Conservation (phyloP, 495 filamentous ascomycete species). For the Ascodesmis nigricans region DNA sequence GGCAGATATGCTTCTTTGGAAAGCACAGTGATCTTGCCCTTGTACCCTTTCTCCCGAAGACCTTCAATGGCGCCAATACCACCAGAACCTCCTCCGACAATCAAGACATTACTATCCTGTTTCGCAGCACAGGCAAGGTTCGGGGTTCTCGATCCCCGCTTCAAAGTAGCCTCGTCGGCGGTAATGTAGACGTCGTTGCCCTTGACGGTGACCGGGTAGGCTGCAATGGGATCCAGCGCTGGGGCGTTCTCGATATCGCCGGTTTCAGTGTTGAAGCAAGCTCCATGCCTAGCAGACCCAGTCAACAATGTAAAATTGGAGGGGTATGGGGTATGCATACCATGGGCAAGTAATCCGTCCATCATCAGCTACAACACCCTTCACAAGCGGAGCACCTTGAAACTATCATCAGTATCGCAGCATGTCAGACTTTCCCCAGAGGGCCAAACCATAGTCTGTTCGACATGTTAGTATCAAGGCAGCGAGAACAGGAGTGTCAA, state of each 20-base stretch:
- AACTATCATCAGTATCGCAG: slow-evolving; percentile 3
- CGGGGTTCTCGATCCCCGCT: slow-evolving; percentile 45
- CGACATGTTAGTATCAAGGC: neutral
- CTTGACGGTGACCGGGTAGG: slow-evolving; percentile 59
- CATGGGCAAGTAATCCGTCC: slow-evolving; percentile 81
- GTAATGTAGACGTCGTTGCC: slow-evolving; percentile 67
- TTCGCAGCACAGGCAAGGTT: slow-evolving; percentile 49
- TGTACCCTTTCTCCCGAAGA: slow-evolving; percentile 60
- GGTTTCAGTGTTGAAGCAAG: slow-evolving; percentile 74
- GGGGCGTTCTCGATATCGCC: slow-evolving; percentile 89
- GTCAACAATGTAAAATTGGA: slow-evolving; percentile 4
- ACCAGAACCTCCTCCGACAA: slow-evolving; percentile 79
- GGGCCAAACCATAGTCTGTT: too few species aligned
- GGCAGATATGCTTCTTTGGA: slow-evolving; percentile 63
- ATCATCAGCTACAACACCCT: slow-evolving; percentile 59
- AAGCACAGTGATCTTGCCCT: slow-evolving; percentile 61
- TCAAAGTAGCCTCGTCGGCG: slow-evolving; percentile 59
- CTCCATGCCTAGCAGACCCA: slow-evolving; percentile 19
- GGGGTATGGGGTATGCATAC: too few species aligned
- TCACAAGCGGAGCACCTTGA: slow-evolving; percentile 52
- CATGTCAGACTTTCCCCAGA: neutral
- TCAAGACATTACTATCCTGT: slow-evolving; percentile 44
- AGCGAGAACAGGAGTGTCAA: neutral
- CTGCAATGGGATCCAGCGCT: slow-evolving; percentile 56
- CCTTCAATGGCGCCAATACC: slow-evolving; percentile 58